These are phyloP conservation scores for Penicillium thymicola DNA, from an alignment of 2,329 filamentous ascomycete genomes.

Conservation along the genomic window DNA sequence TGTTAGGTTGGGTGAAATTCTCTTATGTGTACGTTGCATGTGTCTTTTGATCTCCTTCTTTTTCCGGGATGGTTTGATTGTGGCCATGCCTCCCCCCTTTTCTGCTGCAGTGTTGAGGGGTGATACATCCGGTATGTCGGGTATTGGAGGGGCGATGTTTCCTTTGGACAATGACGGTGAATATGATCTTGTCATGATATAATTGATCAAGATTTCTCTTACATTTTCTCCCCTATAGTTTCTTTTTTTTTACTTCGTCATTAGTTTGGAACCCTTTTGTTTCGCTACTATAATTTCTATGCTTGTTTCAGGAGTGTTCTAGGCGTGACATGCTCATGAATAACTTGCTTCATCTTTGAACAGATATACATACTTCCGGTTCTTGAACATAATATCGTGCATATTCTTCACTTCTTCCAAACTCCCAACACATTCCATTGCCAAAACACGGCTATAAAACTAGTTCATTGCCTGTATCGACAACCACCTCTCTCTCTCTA, in stretches of 20 bases:
- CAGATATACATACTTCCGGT: neutral
- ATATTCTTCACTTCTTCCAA: neutral
- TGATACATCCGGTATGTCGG: conserved; percentile 13
- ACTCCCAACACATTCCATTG: neutral
- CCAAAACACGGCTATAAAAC: neutral
- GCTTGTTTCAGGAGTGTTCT: neutral
- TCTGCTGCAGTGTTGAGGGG: conserved; percentile 5
- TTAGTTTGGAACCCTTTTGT: conserved; percentile 4
- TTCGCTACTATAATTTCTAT: neutral
- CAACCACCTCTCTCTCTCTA: neutral
- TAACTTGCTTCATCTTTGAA: neutral
- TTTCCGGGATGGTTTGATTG: conserved; percentile 12
- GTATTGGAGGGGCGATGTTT: conserved; percentile 16
- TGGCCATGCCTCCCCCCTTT: conserved; percentile 6
- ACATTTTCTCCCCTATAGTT: neutral
- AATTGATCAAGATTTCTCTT: conserved; percentile 8
- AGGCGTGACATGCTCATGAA: neutral
- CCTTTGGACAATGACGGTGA: conserved; percentile 5
- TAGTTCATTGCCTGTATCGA: neutral
- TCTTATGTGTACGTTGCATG: conserved; percentile 1
- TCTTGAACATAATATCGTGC: neutral
- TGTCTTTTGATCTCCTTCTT: conserved; percentile 14
- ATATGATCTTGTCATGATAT: conserved; percentile 12
- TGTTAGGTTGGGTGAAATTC: neutral
- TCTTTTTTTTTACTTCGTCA: neutral